Evolutionary conservation across 257 asterid species (phyloP).

Genomic region (Petunia secreta): DNA sequence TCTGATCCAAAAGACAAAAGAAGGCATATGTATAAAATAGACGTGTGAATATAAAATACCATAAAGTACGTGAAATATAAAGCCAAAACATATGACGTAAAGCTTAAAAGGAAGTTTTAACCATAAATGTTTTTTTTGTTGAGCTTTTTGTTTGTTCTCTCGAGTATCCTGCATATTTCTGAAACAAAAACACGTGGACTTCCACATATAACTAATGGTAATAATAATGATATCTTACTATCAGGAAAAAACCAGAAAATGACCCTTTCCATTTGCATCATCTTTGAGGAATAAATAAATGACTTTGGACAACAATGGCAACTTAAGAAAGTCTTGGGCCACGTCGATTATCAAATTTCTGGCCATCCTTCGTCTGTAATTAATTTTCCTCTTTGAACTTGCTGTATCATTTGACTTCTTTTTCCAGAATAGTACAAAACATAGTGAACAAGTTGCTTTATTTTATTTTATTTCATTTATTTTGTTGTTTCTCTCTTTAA

Average conservation of each 20-base stretch:
- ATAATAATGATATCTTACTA: neutral
- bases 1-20: neutral
- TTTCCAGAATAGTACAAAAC: too few relatives aligned
- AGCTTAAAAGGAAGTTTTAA: neutral
- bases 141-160: neutral
- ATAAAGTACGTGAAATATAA: constrained; percentile 7
- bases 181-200: neutral
- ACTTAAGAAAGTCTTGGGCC: neutral
- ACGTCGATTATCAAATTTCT: neutral
- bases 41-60: neutral
- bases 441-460: neutral
- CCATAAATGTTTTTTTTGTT: neutral
- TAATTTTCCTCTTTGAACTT: neutral
- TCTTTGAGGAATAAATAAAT: constrained; percentile 3
- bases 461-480: too few relatives aligned
- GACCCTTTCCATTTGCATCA: neutral
- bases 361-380: neutral
- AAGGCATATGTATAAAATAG: neutral
- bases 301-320: constrained; percentile 12
- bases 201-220: neutral
- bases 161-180: neutral
- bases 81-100: constrained; percentile 16
- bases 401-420: neutral
- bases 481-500: neutral
- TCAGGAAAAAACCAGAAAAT: neutral